Evolutionary conservation across 345 rosid genomes (phyloP).

Genomic region (Rubroshorea leprosula): DNA sequence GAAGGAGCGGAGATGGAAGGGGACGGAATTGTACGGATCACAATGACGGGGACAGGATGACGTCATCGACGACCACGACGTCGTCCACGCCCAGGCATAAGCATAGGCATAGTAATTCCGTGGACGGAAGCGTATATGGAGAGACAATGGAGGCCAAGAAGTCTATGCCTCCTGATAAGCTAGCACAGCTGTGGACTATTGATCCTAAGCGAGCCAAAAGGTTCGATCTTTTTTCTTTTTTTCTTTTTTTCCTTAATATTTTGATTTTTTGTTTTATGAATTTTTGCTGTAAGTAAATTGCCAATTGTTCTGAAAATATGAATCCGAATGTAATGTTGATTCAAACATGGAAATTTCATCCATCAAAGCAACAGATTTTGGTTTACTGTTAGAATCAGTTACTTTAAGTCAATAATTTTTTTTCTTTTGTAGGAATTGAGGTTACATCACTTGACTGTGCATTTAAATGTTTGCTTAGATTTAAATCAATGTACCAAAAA

Average conservation of each 20-base stretch:
- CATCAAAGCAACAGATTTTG: too few relatives aligned
- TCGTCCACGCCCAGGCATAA: conserved; percentile 41
- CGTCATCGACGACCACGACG: conserved; percentile 12
- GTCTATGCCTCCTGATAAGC: conserved; percentile 71
- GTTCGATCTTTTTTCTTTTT: conserved; percentile 18
- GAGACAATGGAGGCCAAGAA: conserved; percentile 67
- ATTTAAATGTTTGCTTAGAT: too few relatives aligned
- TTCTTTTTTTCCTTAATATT: neutral
- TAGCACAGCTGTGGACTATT: conserved; percentile 62
- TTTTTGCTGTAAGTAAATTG: neutral
- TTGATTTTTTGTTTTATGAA: neutral
- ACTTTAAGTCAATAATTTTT: too few relatives aligned
- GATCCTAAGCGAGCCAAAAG: conserved; percentile 81
- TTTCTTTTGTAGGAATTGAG: too few relatives aligned
- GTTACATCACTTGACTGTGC: too few relatives aligned
- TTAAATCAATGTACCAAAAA: too few relatives aligned
- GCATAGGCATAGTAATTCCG: conserved; percentile 60
- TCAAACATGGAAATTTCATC: too few relatives aligned
- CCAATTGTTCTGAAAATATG: too few relatives aligned
- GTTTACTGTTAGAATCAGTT: too few relatives aligned
- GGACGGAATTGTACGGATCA: conserved; percentile 13
- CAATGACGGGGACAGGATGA: conserved; percentile 11
- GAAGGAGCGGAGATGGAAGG: neutral
- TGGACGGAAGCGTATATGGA: conserved; percentile 43
- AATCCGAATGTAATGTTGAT: too few relatives aligned